A percentile compares a stretch with the other conserved stretches of the same genome.
phyloP scores from a whole-genome alignment of 1,139 yeast genomes.

The Geotrichum phurueaensis region DNA sequence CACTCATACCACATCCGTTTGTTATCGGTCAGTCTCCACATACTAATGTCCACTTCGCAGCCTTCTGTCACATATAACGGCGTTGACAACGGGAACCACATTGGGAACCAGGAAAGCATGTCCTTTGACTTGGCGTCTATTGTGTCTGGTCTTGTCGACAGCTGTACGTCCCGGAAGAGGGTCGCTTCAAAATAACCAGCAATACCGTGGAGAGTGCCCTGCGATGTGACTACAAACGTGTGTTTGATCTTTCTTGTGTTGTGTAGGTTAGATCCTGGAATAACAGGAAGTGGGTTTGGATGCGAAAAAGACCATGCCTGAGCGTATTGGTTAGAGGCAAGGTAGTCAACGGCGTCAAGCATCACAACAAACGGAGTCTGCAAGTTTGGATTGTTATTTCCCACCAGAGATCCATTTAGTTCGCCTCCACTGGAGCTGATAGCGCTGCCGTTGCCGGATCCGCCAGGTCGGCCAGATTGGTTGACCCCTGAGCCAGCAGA shows the following conservation, averaged over 20 bases:
- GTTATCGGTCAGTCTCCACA: constrained; percentile 41
- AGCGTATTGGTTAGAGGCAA: constrained; percentile 18
- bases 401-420: constrained; percentile 2
- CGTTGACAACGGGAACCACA: constrained; percentile 59
- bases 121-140: constrained; percentile 46
- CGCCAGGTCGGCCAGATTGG: constrained; percentile 5
- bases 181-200: constrained; percentile 68
- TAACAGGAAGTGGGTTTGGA: constrained; percentile 3
- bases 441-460: neutral
- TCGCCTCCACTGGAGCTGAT: neutral
- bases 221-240: constrained; percentile 39
- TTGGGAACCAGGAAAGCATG: constrained; percentile 64
- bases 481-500: constrained; percentile 12
- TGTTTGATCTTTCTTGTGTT: constrained; percentile 33
- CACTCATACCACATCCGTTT: constrained; percentile 68
- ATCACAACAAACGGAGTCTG: constrained; percentile 59
- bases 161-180: constrained; percentile 51
- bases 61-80: constrained; percentile 49
- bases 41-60: constrained; percentile 46
- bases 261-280: constrained; percentile 24
- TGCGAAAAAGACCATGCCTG: constrained; percentile 16
- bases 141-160: constrained; percentile 51
- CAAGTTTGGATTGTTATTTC: constrained; percentile 25
- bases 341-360: constrained; percentile 44
- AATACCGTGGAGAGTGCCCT: constrained; percentile 61